These are phyloP conservation scores for Meredithiella fracta DNA, from an alignment of 2,329 filamentous ascomycete species.

Conservation along the genomic window DNA sequence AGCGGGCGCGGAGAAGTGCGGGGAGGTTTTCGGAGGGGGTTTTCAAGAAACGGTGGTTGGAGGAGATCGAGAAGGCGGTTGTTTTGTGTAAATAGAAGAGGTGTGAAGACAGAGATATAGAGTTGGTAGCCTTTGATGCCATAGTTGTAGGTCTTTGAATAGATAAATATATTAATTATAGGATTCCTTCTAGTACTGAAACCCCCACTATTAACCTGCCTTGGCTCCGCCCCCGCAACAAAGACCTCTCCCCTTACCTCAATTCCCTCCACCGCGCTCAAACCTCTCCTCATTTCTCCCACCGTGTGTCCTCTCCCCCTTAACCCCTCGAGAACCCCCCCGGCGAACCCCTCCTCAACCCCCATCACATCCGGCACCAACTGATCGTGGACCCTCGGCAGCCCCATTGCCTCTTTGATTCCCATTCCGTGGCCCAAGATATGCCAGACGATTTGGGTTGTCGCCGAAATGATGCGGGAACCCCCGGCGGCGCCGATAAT, in stretches of 20 bases:
- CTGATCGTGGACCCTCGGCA: conserved; percentile 67
- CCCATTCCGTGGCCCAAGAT: conserved; percentile 48
- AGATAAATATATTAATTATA: too few relatives aligned
- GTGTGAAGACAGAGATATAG: background rate
- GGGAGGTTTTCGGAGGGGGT: conserved; percentile 75
- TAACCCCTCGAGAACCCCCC: conserved; percentile 47
- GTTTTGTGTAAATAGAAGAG: conserved; percentile 21
- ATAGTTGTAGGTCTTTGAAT: too few relatives aligned
- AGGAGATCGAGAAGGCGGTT: conserved; percentile 58
- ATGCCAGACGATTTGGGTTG: conserved; percentile 57
- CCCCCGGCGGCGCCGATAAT: conserved; percentile 65
- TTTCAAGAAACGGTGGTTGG: conserved; percentile 65
- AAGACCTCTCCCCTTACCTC: conserved; percentile 49
- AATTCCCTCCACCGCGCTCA: conserved; percentile 57
- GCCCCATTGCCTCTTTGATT: conserved; percentile 42
- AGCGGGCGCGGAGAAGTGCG: conserved; percentile 60
- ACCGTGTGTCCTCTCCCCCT: conserved; percentile 51
- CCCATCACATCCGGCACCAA: conserved; percentile 51
- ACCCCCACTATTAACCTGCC: conserved; percentile 55
- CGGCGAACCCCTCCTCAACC: conserved; percentile 56
- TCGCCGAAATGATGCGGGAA: conserved; percentile 66
- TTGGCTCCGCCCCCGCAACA: conserved; percentile 61
- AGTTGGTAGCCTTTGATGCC: too few relatives aligned
- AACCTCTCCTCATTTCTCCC: conserved; percentile 45
- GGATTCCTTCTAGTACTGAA: too few relatives aligned